Base-by-base conservation (phyloP, 176 grass and related monocot species). In the Carex pumila region DNA sequence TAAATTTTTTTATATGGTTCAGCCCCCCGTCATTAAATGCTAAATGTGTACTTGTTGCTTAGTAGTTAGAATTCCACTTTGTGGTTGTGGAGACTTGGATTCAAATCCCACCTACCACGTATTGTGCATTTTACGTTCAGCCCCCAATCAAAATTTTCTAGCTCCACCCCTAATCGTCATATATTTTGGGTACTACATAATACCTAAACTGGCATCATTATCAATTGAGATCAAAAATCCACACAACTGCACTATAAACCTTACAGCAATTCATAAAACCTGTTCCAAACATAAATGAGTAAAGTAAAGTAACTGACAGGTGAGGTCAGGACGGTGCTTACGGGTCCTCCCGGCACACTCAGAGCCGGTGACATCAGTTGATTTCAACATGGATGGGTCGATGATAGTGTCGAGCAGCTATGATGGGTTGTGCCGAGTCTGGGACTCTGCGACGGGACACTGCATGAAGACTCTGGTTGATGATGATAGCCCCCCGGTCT, bases 401-500 rank as follows among this genome's bases (percentile, higher is more conserved):
- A 88, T 93, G 81, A 94, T 98, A 49, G 95, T 95, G 31, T 98
- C 95, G 0, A 92, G 95, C 18, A 94, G 92, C 83, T 91, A 94
- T 70, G 92, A 98, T 19, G 95, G 95, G 15, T 86, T 93, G 47
- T 94, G 92, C 81, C 85, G 95, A 71, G 84, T 98, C 37, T 98
- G 95, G 95, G 91, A 98, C 62, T 91, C 92, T 1, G 62, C 89
- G 29, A 98, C 92, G 0, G 91, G 95, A 8, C 92, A 92, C 77
- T 97, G 95, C 87, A 84, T 97, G 59, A 97, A 94, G 75, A 97
- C 95, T 21, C 90, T 97, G 70, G 92, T 94, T 15, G 92, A 94
- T 19, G 95, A 98, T 18, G 91, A 98, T 82, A 91, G 91, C 79
- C 89, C 95, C 4, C 92, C 95, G 0, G 91, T 94, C 13, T 91